Percentiles rank a stretch among this genome's conserved stretches.
Conservation (phyloP, 805 yeast species). For the Lipomyces anomalus region DNA sequence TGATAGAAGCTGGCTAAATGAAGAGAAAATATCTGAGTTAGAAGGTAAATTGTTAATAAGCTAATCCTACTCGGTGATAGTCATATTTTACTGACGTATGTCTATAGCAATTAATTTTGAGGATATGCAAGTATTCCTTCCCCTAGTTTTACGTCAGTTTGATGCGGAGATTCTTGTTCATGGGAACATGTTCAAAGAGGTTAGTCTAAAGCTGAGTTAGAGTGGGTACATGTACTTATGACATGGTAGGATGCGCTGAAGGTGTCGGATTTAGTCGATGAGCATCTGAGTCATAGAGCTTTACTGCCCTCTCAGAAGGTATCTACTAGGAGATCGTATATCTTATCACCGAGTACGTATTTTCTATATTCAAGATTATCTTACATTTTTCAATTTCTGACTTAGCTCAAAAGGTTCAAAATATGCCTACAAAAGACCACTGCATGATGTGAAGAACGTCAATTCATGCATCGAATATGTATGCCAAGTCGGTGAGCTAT, state of each 20-base stretch:
- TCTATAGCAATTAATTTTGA: conserved; percentile 42
- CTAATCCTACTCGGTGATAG: no score
- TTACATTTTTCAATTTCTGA: conserved; percentile 42
- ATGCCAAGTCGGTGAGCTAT: conserved; percentile 55
- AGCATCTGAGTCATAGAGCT: conserved; percentile 37
- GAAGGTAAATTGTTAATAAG: no score
- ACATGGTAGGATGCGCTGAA: conserved; percentile 42
- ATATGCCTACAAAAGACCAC: conserved; percentile 39
- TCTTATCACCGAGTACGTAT: conserved; percentile 28
- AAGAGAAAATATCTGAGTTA: conserved; percentile 52
- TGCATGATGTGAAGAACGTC: conserved; percentile 64
- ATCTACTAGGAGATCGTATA: conserved; percentile 38
- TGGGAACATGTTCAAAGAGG: conserved; percentile 58
- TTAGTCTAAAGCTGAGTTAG: no score
- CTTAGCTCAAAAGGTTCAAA: conserved; percentile 36
- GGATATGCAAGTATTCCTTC: conserved; percentile 47
- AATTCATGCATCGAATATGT: conserved; percentile 81
- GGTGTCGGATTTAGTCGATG: conserved; percentile 42
- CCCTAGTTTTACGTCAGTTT: conserved; percentile 51
- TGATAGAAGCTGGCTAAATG: conserved; percentile 61
- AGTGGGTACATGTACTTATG: background rate
- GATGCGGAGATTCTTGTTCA: conserved; percentile 66
- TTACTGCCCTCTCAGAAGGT: conserved; percentile 43
- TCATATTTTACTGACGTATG: no score
- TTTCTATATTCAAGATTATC: conserved; percentile 1